These are phyloP conservation scores for Serendipita vermifera DNA, from an alignment of 768 basidiomycete genomes.

Conservation along the genomic window DNA sequence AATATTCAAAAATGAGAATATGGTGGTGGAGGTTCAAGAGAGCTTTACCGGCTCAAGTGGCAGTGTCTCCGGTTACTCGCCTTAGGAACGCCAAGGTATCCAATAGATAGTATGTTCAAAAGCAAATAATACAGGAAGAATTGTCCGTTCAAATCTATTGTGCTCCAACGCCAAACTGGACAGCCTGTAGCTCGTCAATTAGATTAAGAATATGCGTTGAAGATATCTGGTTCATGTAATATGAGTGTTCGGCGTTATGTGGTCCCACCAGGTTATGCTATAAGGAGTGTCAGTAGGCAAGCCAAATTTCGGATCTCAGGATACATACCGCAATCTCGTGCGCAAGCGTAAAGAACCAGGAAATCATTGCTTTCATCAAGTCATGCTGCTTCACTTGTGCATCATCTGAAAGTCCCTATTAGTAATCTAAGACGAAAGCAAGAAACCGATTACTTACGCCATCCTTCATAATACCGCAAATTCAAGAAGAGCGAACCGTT, in stretches of 20 bases:
- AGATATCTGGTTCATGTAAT: slow-evolving; percentile 3
- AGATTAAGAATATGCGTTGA: background rate
- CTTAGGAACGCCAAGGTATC: background rate
- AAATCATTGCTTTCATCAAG: slow-evolving; percentile 53
- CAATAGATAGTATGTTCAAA: background rate
- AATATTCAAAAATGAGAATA: no score
- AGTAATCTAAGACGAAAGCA: slow-evolving; percentile 6
- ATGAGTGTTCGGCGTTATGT: slow-evolving; percentile 59
- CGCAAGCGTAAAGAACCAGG: slow-evolving; percentile 86
- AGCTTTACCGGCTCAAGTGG: background rate
- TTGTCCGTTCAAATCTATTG: no score
- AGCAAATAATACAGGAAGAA: background rate
- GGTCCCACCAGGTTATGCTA: slow-evolving; percentile 69
- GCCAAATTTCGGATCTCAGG: background rate
- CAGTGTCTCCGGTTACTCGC: background rate
- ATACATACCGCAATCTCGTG: slow-evolving; percentile 60
- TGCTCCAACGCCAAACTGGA: background rate
- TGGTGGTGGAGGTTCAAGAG: no score
- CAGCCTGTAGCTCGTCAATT: background rate
- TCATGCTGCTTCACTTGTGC: slow-evolving; percentile 43
- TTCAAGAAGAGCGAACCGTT: slow-evolving; percentile 82
- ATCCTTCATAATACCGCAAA: slow-evolving; percentile 68
- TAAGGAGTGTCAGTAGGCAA: background rate
- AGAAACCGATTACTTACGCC: slow-evolving; percentile 49
- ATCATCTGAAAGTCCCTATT: slow-evolving; percentile 43